These are phyloP conservation scores for Bryum argenteum DNA, from an alignment of 225 moss, liverwort and hornwort species.

Conservation along the genomic window DNA sequence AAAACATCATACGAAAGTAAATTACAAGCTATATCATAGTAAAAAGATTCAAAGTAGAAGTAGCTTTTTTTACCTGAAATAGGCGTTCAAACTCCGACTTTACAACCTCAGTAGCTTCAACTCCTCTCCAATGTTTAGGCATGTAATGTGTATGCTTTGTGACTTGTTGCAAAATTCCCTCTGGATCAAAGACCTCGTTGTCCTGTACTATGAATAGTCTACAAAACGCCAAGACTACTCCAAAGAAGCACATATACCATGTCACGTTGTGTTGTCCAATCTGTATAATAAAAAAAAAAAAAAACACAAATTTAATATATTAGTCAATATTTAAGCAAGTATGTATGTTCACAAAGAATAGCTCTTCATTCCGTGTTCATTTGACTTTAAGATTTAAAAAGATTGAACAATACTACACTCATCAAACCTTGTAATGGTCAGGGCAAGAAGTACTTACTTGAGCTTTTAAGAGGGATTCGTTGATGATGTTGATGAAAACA, in stretches of 20 bases:
- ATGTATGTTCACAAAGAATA: too few species aligned
- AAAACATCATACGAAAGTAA: too few species aligned
- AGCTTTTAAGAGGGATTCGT: constrained; percentile 78
- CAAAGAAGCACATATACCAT: background rate
- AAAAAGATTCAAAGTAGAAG: background rate
- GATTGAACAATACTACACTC: too few species aligned
- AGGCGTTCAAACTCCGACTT: constrained; percentile 72
- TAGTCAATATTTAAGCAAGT: background rate
- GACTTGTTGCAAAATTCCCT: constrained; percentile 69
- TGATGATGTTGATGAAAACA: constrained; percentile 66
- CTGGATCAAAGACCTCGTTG: constrained; percentile 71
- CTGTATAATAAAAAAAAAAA: constrained; percentile 27
- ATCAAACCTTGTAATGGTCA: background rate
- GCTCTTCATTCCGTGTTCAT: too few species aligned
- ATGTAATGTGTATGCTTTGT: constrained; percentile 78
- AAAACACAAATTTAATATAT: background rate
- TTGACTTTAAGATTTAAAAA: too few species aligned
- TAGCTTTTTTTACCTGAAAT: constrained; percentile 57
- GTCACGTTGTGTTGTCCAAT: constrained; percentile 61
- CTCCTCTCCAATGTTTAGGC: constrained; percentile 87
- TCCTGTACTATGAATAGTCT: constrained; percentile 70
- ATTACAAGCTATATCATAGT: too few species aligned
- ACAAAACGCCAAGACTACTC: constrained; percentile 64
- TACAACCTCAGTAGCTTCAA: constrained; percentile 74
- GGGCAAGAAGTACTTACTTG: constrained; percentile 47